These are phyloP conservation scores for Eimeria falciformis DNA, from an alignment of 169 alveolate species.

Conservation along the genomic window DNA sequence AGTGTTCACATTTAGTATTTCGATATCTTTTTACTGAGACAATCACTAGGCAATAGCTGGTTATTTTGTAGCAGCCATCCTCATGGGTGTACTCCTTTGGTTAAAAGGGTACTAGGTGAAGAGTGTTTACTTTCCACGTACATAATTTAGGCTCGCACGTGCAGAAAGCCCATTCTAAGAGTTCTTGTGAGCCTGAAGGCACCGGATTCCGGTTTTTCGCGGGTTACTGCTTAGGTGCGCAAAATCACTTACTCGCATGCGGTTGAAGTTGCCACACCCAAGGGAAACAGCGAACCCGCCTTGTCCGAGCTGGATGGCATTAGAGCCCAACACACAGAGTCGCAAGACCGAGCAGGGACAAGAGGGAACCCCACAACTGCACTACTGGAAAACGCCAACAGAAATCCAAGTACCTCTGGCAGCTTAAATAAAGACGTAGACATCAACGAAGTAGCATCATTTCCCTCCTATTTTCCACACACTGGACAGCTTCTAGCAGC, in stretches of 20 bases:
- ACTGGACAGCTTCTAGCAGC: constrained; percentile 9
- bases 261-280: too few relatives aligned
- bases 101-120: not conserved
- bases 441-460: not conserved
- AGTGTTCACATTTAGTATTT: not conserved
- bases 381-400: not conserved
- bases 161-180: too few relatives aligned
- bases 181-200: too few relatives aligned
- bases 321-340: too few relatives aligned
- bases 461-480: not conserved
- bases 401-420: not conserved
- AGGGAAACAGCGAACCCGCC: too few relatives aligned
- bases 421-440: not conserved
- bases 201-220: too few relatives aligned
- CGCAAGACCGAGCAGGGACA: too few relatives aligned
- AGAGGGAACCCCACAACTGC: not conserved
- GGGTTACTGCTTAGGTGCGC: too few relatives aligned
- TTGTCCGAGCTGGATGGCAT: too few relatives aligned
- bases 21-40: not conserved
- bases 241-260: too few relatives aligned
- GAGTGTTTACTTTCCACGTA: not conserved
- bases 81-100: constrained; percentile 5
- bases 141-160: too few relatives aligned
- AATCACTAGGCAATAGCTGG: not conserved
- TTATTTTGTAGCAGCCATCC: not conserved